phyloP scores from a whole-genome alignment of 2,329 filamentous ascomycete genomes.

The Cladosporium sphaerospermum region DNA sequence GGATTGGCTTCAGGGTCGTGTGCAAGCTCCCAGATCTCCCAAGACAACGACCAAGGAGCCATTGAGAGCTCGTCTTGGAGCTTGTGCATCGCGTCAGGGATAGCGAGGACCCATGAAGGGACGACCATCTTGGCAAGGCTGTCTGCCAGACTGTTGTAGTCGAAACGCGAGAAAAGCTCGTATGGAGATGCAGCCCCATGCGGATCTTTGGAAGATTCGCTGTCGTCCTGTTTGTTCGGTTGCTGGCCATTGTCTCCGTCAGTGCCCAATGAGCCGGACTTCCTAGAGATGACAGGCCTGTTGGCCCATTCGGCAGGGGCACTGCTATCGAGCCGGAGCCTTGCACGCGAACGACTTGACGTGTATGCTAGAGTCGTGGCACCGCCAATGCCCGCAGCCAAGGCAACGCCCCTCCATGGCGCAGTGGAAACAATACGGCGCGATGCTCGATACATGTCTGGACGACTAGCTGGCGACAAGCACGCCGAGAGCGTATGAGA shows the following conservation, averaged over 20 bases:
- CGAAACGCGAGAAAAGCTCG: conserved; percentile 21
- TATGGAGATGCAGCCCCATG: neutral
- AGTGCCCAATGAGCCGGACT: neutral
- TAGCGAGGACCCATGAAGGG: conserved; percentile 71
- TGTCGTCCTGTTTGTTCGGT: neutral
- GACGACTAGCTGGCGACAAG: neutral
- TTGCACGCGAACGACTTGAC: neutral
- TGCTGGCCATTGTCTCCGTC: neutral
- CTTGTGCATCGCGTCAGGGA: conserved; percentile 74
- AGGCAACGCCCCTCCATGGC: conserved; percentile 1
- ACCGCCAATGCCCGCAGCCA: neutral
- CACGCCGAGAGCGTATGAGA: neutral
- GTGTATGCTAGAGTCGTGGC: neutral
- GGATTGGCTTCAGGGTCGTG: conserved; percentile 78
- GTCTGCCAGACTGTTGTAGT: conserved; percentile 22
- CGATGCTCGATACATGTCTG: conserved; percentile 2
- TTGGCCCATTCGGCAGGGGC: neutral
- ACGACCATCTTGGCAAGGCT: conserved; percentile 48
- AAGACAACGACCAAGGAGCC: conserved; percentile 78
- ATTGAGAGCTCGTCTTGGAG: conserved; percentile 82
- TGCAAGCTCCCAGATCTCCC: conserved; percentile 90
- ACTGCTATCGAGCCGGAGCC: conserved; percentile 1
- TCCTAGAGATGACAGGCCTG: neutral
- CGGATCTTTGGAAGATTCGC: too few species aligned
- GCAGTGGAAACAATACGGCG: neutral